These are phyloP conservation scores for Arctostaphylos glauca DNA, from an alignment of 148 eudicot species.

Conservation along the genomic window DNA sequence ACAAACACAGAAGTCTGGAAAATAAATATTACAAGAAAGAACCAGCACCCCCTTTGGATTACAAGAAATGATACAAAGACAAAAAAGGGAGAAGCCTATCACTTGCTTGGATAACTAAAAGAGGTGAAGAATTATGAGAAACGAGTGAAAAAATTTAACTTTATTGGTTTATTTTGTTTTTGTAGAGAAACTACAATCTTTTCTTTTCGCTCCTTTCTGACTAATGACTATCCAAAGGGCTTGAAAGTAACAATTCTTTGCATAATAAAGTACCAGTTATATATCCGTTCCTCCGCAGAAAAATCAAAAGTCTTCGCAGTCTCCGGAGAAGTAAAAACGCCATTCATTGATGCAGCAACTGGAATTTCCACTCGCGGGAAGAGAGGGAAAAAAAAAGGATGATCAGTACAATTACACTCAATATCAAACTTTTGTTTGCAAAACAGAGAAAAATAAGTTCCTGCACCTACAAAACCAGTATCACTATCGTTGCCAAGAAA, in stretches of 20 bases:
- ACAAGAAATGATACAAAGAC: too few species aligned
- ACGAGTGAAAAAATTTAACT: too few species aligned
- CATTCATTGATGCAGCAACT: slow-evolving; percentile 58
- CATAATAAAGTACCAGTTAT: slow-evolving; percentile 60
- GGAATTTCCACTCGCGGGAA: slow-evolving; percentile 21
- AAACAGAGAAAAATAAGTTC: not conserved
- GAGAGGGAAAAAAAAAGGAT: not conserved
- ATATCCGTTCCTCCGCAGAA: slow-evolving; percentile 79
- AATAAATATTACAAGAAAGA: too few species aligned
- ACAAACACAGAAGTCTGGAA: too few species aligned
- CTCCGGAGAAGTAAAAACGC: slow-evolving; percentile 80
- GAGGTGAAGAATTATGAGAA: too few species aligned
- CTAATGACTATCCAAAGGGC: too few species aligned
- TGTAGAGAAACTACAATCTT: too few species aligned
- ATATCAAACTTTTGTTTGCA: not conserved
- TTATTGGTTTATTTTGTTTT: too few species aligned
- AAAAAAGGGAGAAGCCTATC: too few species aligned
- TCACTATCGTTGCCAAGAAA: slow-evolving; percentile 1
- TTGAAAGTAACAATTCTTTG: not conserved
- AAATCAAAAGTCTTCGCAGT: slow-evolving; percentile 77
- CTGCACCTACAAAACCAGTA: not conserved
- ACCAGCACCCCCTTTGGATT: too few species aligned
- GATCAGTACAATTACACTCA: not conserved
- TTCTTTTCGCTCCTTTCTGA: too few species aligned
- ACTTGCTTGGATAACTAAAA: too few species aligned